These are phyloP conservation scores for Suillus tomentosus DNA, from an alignment of 768 basidiomycete species.

Conservation along the genomic window DNA sequence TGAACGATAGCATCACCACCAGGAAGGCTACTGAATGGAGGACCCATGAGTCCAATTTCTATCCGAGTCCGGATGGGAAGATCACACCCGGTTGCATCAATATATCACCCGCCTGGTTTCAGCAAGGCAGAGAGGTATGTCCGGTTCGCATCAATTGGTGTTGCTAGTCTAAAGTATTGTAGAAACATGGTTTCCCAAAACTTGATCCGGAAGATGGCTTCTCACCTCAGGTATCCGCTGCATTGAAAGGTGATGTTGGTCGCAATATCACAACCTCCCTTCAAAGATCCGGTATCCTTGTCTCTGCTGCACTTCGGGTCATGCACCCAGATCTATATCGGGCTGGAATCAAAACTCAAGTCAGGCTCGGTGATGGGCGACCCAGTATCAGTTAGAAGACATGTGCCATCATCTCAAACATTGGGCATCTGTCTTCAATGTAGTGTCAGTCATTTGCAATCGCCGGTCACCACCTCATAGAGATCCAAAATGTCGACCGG, in stretches of 20 bases:
- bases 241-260: not conserved
- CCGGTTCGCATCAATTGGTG: not conserved
- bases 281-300: not conserved
- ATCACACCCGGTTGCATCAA: not conserved
- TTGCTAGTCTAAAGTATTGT: not conserved
- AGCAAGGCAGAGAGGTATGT: slow-evolving; percentile 1
- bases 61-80: not conserved
- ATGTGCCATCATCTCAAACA: not conserved
- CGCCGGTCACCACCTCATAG: not conserved
- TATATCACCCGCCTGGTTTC: not conserved
- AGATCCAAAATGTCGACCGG: not conserved
- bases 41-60: not conserved
- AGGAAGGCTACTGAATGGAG: not conserved
- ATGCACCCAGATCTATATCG: not conserved
- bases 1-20: not conserved
- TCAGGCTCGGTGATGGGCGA: not conserved
- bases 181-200: slow-evolving; percentile 1
- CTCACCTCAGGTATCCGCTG: not conserved
- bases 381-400: not conserved
- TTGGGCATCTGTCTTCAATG: not conserved
- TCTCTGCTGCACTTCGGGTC: not conserved
- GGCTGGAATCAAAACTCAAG: not conserved
- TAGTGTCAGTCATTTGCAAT: not conserved
- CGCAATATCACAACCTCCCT: not conserved
- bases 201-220: not conserved